phyloP scores from a whole-genome alignment of 768 basidiomycete genomes.

The Cystofilobasidium macerans region DNA sequence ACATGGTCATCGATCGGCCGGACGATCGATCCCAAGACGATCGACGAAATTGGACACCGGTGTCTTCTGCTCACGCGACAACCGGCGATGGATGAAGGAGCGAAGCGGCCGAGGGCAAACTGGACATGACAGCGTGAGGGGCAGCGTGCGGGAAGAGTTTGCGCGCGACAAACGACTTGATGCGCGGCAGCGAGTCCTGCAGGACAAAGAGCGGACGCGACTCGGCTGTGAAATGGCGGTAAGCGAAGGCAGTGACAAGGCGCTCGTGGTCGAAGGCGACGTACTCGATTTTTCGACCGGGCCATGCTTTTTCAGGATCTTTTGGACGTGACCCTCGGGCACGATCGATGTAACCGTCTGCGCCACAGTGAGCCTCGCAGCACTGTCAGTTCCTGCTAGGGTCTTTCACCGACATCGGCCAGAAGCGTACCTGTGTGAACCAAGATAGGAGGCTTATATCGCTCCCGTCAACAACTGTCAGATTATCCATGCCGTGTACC shows the following conservation, averaged over 20 bases:
- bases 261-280: neutral
- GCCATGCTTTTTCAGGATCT: slow-evolving; percentile 5
- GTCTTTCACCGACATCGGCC: neutral
- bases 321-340: neutral
- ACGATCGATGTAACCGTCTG: neutral
- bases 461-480: slow-evolving; percentile 27
- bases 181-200: slow-evolving; percentile 52
- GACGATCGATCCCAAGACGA: too few relatives aligned
- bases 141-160: slow-evolving; percentile 2
- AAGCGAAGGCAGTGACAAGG: neutral
- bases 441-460: neutral
- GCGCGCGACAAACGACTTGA: slow-evolving; percentile 47
- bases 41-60: too few relatives aligned
- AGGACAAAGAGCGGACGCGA: slow-evolving; percentile 66
- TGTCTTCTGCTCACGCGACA: neutral
- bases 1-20: too few relatives aligned
- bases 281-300: slow-evolving; percentile 1
- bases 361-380: neutral
- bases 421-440: slow-evolving; percentile 12
- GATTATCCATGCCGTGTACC: slow-evolving; percentile 52
- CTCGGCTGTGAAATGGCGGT: slow-evolving; percentile 45
- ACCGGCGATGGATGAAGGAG: neutral
- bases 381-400: slow-evolving; percentile 18
- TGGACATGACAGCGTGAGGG: neutral
- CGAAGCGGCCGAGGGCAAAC: neutral